Percentiles rank a stretch among this genome's conserved stretches.
phyloP scores from a whole-genome alignment of 352 stramenopile species.

The Phytophthora pinifolia region DNA sequence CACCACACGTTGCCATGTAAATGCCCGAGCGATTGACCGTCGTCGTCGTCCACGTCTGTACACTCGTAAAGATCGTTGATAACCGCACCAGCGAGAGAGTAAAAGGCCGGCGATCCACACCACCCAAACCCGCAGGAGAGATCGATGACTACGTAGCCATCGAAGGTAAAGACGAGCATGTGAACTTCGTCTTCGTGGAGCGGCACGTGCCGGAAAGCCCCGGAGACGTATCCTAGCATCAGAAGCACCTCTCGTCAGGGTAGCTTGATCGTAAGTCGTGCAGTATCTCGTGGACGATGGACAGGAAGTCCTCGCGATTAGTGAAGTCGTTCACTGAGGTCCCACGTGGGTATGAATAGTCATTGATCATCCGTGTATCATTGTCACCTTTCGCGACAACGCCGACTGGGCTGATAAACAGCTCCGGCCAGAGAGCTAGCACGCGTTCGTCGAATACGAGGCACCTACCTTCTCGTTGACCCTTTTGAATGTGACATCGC shows the following conservation, averaged over 20 bases:
- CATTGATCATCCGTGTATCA: constrained; percentile 15
- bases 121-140: constrained; percentile 10
- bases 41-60: rapidly evolving
- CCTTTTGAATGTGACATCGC: constrained; percentile 8
- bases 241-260: constrained; percentile 8
- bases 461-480: constrained; percentile 6
- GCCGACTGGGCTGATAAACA: constrained; percentile 18
- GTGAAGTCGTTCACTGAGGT: constrained; percentile 22
- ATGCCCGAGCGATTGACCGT: too few species aligned
- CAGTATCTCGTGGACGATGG: constrained; percentile 25
- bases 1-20: constrained; percentile 27
- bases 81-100: constrained; percentile 6
- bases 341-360: constrained; percentile 11
- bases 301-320: neutral
- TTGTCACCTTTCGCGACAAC: neutral
- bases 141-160: constrained; percentile 27
- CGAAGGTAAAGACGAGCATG: constrained; percentile 24
- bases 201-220: constrained; percentile 33
- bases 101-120: constrained; percentile 27
- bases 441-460: constrained; percentile 8
- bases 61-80: constrained; percentile 19
- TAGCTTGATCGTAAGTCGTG: constrained; percentile 2
- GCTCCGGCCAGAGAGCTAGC: neutral
- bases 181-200: constrained; percentile 13
- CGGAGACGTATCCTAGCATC: constrained; percentile 27